phyloP scores from a whole-genome alignment of 495 filamentous ascomycete genomes.

The Trichoderma gamsii region DNA sequence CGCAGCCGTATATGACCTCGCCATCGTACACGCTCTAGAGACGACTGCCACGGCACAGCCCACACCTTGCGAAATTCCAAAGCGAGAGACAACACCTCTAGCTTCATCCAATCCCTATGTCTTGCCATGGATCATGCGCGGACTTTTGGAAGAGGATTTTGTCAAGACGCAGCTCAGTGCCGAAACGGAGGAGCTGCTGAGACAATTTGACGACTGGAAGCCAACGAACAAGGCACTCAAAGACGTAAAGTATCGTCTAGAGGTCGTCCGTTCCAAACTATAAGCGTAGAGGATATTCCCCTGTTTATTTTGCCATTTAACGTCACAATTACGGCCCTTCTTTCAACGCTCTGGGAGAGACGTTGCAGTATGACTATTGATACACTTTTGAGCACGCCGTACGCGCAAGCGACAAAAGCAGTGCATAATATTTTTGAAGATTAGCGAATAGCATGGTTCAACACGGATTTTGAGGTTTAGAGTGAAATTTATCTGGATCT shows the following conservation, averaged over 20 bases:
- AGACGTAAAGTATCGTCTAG: constrained; percentile 92
- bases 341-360: neutral
- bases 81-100: constrained; percentile 37
- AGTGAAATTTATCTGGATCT: neutral
- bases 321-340: neutral
- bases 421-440: neutral
- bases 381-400: neutral
- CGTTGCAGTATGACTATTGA: neutral
- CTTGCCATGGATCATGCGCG: constrained; percentile 89
- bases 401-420: constrained; percentile 2
- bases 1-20: constrained; percentile 77
- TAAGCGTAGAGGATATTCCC: constrained; percentile 28
- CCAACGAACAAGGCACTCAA: constrained; percentile 82
- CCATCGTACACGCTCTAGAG: constrained; percentile 78
- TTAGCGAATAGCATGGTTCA: neutral
- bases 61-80: constrained; percentile 29
- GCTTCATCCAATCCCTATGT: constrained; percentile 70
- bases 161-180: constrained; percentile 70
- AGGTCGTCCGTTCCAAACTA: constrained; percentile 82
- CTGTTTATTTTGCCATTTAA: neutral
- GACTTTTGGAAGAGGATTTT: constrained; percentile 84
- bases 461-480: neutral
- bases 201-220: constrained; percentile 91
- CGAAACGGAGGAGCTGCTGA: constrained; percentile 73
- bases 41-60: constrained; percentile 55